These are phyloP conservation scores for Rhodotorula diobovata DNA, from an alignment of 768 basidiomycete species.

Conservation along the genomic window DNA sequence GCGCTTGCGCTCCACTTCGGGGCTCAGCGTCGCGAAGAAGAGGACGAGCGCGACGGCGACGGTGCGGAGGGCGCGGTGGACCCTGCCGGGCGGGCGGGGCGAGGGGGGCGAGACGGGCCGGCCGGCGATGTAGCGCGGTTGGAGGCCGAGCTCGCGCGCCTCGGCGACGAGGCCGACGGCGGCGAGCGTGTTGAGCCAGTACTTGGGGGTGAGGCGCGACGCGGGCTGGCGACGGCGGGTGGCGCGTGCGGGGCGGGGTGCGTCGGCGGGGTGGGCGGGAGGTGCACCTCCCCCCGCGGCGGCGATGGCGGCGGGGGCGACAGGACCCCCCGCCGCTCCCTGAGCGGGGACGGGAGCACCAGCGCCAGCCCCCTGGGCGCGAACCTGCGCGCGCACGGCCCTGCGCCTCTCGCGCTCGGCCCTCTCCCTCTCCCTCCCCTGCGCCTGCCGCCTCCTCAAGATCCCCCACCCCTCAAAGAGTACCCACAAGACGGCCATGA, in stretches of 20 bases:
- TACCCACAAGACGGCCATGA: slow-evolving; percentile 37
- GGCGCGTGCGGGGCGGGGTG: neutral
- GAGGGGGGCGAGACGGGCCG: slow-evolving; percentile 6
- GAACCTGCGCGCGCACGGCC: neutral
- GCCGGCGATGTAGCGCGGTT: slow-evolving; percentile 28
- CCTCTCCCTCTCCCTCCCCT: slow-evolving; percentile 11
- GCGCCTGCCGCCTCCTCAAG: slow-evolving; percentile 7
- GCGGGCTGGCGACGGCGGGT: slow-evolving; percentile 8
- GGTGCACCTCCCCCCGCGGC: neutral
- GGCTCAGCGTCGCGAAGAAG: slow-evolving; percentile 42
- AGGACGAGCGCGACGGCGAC: slow-evolving; percentile 30
- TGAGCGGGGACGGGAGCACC: neutral
- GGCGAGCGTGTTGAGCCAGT: slow-evolving; percentile 42
- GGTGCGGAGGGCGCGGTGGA: slow-evolving; percentile 1
- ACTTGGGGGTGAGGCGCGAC: slow-evolving; percentile 37
- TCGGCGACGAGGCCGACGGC: slow-evolving; percentile 39
- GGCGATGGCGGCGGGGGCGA: neutral
- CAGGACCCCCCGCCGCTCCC: neutral
- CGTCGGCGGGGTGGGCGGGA: neutral
- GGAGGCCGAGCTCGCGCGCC: slow-evolving; percentile 40
- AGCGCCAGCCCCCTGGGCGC: neutral
- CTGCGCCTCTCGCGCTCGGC: slow-evolving; percentile 8
- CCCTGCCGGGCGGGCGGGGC: neutral
- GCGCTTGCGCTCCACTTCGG: slow-evolving; percentile 42
- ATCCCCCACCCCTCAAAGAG: slow-evolving; percentile 34